These are phyloP conservation scores for Sphaerulina vaccinii DNA, from an alignment of 2,329 filamentous ascomycete species.

Conservation along the genomic window DNA sequence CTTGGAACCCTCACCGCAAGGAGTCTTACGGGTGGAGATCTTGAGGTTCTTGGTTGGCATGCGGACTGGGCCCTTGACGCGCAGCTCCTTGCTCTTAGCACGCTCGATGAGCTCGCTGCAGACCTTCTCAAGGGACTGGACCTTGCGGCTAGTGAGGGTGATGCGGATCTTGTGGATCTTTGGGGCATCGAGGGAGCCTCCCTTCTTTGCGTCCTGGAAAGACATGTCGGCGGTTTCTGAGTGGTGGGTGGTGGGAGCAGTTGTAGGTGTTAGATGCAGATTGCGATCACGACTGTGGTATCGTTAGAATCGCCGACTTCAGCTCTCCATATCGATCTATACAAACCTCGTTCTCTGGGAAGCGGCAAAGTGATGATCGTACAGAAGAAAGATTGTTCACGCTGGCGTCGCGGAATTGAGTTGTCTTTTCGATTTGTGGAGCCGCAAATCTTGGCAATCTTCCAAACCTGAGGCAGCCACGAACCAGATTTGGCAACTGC, in stretches of 20 bases:
- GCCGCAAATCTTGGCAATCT: too few species aligned
- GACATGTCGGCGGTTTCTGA: conserved; percentile 61
- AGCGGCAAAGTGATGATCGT: conserved; percentile 56
- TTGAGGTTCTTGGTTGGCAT: conserved; percentile 96
- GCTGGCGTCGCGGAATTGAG: conserved; percentile 12
- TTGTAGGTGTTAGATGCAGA: conserved; percentile 38
- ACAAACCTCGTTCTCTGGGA: conserved; percentile 38
- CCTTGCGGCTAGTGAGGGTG: conserved; percentile 94
- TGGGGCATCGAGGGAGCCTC: conserved; percentile 70
- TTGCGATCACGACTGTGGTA: conserved; percentile 50
- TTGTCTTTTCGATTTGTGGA: conserved; percentile 4
- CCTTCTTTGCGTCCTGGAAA: conserved; percentile 94
- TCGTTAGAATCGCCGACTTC: conserved; percentile 17
- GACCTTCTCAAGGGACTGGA: conserved; percentile 94
- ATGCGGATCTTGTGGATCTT: conserved; percentile 99
- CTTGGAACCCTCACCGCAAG: conserved; percentile 99
- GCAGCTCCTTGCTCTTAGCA: conserved; percentile 96
- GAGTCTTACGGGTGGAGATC: conserved; percentile 98
- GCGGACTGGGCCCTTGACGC: conserved; percentile 96
- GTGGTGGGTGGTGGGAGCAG: conserved; percentile 29
- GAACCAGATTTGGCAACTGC: conserved; percentile 8
- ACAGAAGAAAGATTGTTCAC: conserved; percentile 27
- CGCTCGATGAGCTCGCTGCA: conserved; percentile 98
- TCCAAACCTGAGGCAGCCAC: too few species aligned
- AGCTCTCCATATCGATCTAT: not conserved